These are phyloP conservation scores for Bretschneidera sinensis DNA, from an alignment of 345 rosid genomes.

Conservation along the genomic window DNA sequence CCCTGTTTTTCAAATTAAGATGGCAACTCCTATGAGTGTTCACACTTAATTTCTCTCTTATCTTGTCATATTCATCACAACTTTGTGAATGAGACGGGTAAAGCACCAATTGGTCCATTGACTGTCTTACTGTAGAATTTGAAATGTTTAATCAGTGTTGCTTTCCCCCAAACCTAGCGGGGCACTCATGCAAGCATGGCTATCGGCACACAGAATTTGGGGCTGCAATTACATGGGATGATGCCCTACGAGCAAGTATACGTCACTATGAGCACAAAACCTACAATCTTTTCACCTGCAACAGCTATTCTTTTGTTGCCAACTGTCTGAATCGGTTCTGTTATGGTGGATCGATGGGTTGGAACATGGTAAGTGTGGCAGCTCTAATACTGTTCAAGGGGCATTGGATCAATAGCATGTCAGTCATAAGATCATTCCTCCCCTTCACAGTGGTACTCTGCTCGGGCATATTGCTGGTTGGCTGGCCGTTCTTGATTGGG, in stretches of 20 bases:
- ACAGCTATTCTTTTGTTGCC: slow-evolving; percentile 81
- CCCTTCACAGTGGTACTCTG: slow-evolving; percentile 59
- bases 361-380: slow-evolving; percentile 87
- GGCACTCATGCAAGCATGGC: slow-evolving; percentile 78
- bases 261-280: slow-evolving; percentile 66
- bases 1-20: no score
- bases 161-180: slow-evolving; percentile 61
- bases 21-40: no score
- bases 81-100: no score
- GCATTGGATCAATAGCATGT: slow-evolving; percentile 54
- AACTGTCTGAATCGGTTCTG: slow-evolving; percentile 72
- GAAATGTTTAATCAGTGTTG: slow-evolving; percentile 54
- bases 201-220: slow-evolving; percentile 70
- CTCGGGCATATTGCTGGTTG: slow-evolving; percentile 48
- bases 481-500: slow-evolving; percentile 86
- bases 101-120: slow-evolving; percentile 10
- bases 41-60: no score
- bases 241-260: slow-evolving; percentile 44
- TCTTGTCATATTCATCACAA: no score
- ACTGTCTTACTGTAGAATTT: slow-evolving; percentile 18
- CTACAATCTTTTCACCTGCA: slow-evolving; percentile 92
- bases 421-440: slow-evolving; percentile 64
- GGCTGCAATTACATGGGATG: slow-evolving; percentile 76
- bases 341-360: slow-evolving; percentile 64
- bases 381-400: slow-evolving; percentile 56